phyloP scores from a whole-genome alignment of 169 alveolate species.

The Plasmodium berghei region DNA sequence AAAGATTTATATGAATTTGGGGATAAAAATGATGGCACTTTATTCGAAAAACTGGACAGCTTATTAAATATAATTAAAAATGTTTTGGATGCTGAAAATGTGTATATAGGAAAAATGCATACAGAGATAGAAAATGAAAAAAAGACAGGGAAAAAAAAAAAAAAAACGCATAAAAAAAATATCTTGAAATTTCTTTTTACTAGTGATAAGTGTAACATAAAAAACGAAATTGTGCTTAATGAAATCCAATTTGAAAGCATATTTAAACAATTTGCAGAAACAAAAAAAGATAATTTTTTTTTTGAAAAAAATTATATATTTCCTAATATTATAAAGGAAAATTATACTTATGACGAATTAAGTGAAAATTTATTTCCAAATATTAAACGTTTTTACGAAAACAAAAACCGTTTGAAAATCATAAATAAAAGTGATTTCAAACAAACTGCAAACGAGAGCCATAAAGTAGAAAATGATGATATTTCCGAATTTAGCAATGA shows the following conservation, averaged over 20 bases:
- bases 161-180: slow-evolving; percentile 23
- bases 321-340: slow-evolving; percentile 7
- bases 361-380: slow-evolving; percentile 22
- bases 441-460: neutral
- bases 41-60: neutral
- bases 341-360: slow-evolving; percentile 18
- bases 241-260: slow-evolving; percentile 13
- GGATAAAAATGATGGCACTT: neutral
- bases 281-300: slow-evolving; percentile 3
- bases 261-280: neutral
- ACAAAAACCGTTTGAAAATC: slow-evolving; percentile 1
- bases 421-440: neutral
- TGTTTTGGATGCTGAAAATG: slow-evolving; percentile 59
- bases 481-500: neutral
- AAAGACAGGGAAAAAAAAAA: neutral
- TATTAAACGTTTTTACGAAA: slow-evolving; percentile 34
- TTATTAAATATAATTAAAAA: slow-evolving; percentile 29
- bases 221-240: slow-evolving; percentile 3
- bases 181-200: slow-evolving; percentile 23
- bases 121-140: slow-evolving; percentile 6
- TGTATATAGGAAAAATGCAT: slow-evolving; percentile 42
- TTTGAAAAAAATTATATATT: slow-evolving; percentile 36
- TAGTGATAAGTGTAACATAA: slow-evolving; percentile 32
- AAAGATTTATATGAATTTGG: slow-evolving; percentile 37
- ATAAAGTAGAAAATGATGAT: neutral